Conservation (phyloP, 2,329 filamentous ascomycete species). For the Epichloe sibirici region DNA sequence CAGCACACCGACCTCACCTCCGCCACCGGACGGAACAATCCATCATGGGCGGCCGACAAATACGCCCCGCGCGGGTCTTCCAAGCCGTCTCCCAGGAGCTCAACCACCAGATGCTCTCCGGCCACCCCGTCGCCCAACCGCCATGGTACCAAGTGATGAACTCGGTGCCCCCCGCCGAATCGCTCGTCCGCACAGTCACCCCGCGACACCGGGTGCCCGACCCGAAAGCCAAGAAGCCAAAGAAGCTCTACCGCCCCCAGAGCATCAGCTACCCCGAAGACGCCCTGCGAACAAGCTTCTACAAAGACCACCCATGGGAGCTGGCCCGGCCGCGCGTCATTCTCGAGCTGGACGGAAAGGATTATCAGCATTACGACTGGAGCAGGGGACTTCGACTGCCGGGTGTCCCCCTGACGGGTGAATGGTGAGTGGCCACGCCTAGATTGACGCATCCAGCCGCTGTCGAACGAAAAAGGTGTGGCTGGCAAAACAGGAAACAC, state of each 20-base stretch:
- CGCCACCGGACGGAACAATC: background rate
- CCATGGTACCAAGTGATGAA: conserved; percentile 41
- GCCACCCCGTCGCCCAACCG: conserved; percentile 21
- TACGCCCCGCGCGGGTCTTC: conserved; percentile 34
- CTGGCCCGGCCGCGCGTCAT: conserved; percentile 77
- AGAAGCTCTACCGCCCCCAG: conserved; percentile 70
- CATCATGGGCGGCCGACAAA: conserved; percentile 31
- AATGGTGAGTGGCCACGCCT: conserved; percentile 45
- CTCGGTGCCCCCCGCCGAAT: conserved; percentile 47
- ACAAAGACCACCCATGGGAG: conserved; percentile 93
- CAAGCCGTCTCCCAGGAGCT: conserved; percentile 33
- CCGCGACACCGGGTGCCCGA: conserved; percentile 29
- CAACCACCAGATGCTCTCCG: conserved; percentile 26
- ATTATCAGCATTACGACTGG: conserved; percentile 69
- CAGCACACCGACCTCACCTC: background rate
- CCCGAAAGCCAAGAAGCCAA: conserved; percentile 42
- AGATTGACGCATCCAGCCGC: background rate
- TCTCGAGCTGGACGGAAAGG: conserved; percentile 75
- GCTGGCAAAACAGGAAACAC: background rate
- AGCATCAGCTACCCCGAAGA: conserved; percentile 75
- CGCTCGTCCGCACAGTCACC: conserved; percentile 40
- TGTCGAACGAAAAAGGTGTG: too few relatives aligned
- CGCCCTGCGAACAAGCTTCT: conserved; percentile 67
- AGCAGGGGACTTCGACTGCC: conserved; percentile 59
- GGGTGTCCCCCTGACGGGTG: conserved; percentile 67